Conservation (phyloP, 352 stramenopile species). For the Phytophthora pseudosyringae region DNA sequence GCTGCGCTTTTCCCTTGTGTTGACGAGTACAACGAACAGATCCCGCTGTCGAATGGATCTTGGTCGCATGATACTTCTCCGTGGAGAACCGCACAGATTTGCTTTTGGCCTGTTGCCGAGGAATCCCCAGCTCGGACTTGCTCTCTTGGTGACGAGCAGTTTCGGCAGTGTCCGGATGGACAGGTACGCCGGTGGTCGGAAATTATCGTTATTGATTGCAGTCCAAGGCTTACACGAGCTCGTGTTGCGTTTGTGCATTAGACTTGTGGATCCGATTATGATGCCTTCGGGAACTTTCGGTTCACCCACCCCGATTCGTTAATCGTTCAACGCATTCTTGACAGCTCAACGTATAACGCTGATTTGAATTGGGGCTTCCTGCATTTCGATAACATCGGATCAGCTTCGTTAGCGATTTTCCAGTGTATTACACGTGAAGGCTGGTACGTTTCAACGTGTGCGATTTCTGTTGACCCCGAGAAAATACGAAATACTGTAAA, state of each 20-base stretch:
- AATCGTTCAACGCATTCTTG: conserved; percentile 47
- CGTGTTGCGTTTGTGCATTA: conserved; percentile 14
- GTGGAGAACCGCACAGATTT: conserved; percentile 68
- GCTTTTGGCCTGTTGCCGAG: conserved; percentile 90
- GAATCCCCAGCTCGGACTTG: conserved; percentile 67
- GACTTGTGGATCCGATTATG: conserved; percentile 72
- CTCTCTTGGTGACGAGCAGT: conserved; percentile 44
- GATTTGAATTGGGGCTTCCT: conserved; percentile 89
- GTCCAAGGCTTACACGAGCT: not conserved
- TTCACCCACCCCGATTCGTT: conserved; percentile 57
- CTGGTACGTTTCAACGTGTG: conserved; percentile 61
- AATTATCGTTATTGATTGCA: not conserved
- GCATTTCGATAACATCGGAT: conserved; percentile 90
- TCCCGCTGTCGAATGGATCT: conserved; percentile 37
- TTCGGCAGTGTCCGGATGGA: conserved; percentile 47
- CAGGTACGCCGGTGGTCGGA: conserved; percentile 30
- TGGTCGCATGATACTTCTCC: conserved; percentile 62
- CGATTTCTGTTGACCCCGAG: not conserved
- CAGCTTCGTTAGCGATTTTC: conserved; percentile 87
- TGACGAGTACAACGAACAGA: conserved; percentile 37
- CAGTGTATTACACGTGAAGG: conserved; percentile 92
- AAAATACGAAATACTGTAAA: not conserved
- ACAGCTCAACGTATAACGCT: conserved; percentile 58
- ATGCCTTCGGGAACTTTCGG: conserved; percentile 63
- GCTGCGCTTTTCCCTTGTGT: conserved; percentile 43